A percentile compares a stretch with the other conserved stretches of the same genome.
Evolutionary conservation across 768 basidiomycete genomes (phyloP).

Genomic region (Hypholoma fasciculare): DNA sequence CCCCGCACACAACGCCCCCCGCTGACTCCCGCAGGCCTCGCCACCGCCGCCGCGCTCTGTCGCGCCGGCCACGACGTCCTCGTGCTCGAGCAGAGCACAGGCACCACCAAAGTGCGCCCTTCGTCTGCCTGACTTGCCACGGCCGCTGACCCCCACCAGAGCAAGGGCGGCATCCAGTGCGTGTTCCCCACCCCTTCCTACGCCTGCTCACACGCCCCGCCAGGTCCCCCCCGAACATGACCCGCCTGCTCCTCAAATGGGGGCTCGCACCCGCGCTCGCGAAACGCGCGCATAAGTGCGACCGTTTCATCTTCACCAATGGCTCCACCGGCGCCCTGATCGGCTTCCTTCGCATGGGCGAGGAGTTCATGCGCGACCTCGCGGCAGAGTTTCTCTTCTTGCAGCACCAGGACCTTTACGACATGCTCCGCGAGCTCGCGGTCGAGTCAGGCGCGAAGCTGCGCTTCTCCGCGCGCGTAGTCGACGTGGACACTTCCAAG

Average conservation of each 20-base stretch:
- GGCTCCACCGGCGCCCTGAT: conserved; percentile 42
- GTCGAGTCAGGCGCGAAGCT: conserved; percentile 47
- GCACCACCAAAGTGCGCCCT: neutral
- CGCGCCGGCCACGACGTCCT: conserved; percentile 62
- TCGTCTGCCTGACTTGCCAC: neutral
- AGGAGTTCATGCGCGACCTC: conserved; percentile 23
- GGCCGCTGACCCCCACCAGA: neutral
- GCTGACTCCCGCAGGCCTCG: conserved; percentile 38
- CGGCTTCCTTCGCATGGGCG: conserved; percentile 44
- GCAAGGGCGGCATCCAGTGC: conserved; percentile 9
- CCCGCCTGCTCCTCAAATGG: conserved; percentile 56
- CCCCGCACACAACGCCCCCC: neutral
- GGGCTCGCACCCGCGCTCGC: conserved; percentile 46
- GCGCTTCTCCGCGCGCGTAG: conserved; percentile 38
- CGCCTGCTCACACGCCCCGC: too few species aligned
- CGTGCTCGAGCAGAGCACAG: conserved; percentile 51
- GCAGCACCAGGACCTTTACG: conserved; percentile 55
- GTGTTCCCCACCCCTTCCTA: neutral
- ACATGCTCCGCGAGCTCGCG: conserved; percentile 47
- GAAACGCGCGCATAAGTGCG: conserved; percentile 34
- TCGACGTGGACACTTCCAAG: conserved; percentile 26
- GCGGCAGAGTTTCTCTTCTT: conserved; percentile 43
- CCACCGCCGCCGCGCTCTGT: conserved; percentile 53
- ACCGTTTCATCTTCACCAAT: conserved; percentile 19
- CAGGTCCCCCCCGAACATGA: conserved; percentile 56